Percentiles rank a stretch among this genome's conserved stretches.
These are phyloP conservation scores for Auxenochlorella protothecoides DNA, from an alignment of 139 green algal genomes.

Conservation along the genomic window DNA sequence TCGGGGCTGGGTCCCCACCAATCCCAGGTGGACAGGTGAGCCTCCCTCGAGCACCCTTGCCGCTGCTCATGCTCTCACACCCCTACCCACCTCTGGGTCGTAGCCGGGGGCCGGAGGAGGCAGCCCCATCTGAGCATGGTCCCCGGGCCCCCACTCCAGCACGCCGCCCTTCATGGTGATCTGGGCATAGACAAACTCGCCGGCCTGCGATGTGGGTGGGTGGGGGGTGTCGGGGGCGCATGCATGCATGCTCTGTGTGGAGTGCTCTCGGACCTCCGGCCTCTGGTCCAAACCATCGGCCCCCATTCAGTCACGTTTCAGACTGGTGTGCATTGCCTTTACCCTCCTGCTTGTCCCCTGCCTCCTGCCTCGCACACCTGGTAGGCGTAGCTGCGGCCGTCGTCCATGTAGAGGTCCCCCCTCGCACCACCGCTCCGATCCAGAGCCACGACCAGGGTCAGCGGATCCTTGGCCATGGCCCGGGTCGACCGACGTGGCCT, in stretches of 20 bases:
- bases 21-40: too few species aligned
- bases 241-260: neutral
- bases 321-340: neutral
- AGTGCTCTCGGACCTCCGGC: neutral
- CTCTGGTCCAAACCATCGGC: neutral
- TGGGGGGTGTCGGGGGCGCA: constrained; percentile 3
- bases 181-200: too few species aligned
- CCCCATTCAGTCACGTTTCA: neutral
- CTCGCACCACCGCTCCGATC: constrained; percentile 49
- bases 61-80: neutral
- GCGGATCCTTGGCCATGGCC: constrained; percentile 66
- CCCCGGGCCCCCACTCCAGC: constrained; percentile 16
- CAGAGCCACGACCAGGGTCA: constrained; percentile 80
- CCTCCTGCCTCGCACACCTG: neutral
- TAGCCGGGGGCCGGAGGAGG: constrained; percentile 1
- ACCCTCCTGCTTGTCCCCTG: neutral
- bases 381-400: constrained; percentile 84
- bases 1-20: too few species aligned
- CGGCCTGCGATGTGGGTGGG: neutral
- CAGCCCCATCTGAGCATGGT: constrained; percentile 1
- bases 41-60: too few species aligned
- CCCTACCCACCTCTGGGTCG: constrained; percentile 2
- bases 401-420: constrained; percentile 91
- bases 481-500: constrained; percentile 43
- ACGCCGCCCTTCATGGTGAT: neutral